phyloP scores from a whole-genome alignment of 1,284 basidiomycete genomes.

The Cutaneotrichosporon sp. region DNA sequence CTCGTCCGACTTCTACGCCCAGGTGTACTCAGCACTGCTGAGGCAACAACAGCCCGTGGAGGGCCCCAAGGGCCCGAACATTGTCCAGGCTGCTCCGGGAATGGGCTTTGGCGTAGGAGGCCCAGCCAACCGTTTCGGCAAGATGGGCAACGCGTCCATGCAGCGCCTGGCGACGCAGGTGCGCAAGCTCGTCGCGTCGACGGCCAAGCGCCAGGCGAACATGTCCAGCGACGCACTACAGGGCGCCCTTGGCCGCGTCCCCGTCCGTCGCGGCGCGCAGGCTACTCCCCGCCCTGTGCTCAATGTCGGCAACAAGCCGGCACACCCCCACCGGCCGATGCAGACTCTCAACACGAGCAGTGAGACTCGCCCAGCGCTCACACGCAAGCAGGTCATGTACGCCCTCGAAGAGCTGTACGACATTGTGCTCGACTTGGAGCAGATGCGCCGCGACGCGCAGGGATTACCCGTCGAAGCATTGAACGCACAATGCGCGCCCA shows the following conservation, averaged over 20 bases:
- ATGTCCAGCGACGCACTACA: slow-evolving; percentile 57
- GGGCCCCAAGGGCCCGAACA: slow-evolving; percentile 30
- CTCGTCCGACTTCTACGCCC: slow-evolving; percentile 96
- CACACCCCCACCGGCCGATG: slow-evolving; percentile 50
- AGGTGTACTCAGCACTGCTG: slow-evolving; percentile 82
- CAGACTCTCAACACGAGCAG: slow-evolving; percentile 36
- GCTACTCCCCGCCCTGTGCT: slow-evolving; percentile 93
- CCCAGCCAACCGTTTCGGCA: slow-evolving; percentile 58
- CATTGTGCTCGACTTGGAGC: slow-evolving; percentile 75
- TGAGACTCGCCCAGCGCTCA: slow-evolving; percentile 61
- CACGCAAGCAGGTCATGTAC: slow-evolving; percentile 69
- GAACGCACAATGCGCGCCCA: slow-evolving; percentile 55
- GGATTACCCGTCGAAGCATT: slow-evolving; percentile 61
- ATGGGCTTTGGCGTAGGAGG: slow-evolving; percentile 74
- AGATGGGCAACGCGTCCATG: slow-evolving; percentile 70
- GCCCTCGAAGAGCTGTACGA: slow-evolving; percentile 86
- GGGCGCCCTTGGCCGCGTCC: slow-evolving; percentile 90
- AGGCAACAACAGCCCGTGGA: slow-evolving; percentile 59
- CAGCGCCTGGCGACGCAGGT: slow-evolving; percentile 96
- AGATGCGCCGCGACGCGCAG: slow-evolving; percentile 71
- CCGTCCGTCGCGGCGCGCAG: slow-evolving; percentile 54
- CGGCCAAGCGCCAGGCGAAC: slow-evolving; percentile 76
- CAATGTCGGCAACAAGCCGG: slow-evolving; percentile 59
- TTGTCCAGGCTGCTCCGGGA: slow-evolving; percentile 68
- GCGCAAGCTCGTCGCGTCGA: slow-evolving; percentile 89